phyloP scores from a whole-genome alignment of 2,329 filamentous ascomycete species.

The Pseudocercospora fuligena region DNA sequence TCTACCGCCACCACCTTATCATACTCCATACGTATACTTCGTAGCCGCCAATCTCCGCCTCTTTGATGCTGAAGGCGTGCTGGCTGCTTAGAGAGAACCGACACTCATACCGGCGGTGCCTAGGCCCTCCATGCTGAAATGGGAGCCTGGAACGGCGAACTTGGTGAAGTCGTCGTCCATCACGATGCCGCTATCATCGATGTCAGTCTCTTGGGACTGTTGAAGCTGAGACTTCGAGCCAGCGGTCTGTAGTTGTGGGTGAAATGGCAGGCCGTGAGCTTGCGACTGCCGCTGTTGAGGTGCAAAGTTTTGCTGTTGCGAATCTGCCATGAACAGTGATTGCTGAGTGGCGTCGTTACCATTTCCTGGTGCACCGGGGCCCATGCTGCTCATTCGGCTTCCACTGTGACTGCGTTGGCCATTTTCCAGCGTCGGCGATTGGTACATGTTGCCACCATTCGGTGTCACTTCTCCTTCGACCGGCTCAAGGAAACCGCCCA shows the following conservation, averaged over 20 bases:
- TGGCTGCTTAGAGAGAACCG: constrained; percentile 17
- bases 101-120: constrained; percentile 24
- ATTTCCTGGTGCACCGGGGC: constrained; percentile 29
- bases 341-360: constrained; percentile 25
- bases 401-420: constrained; percentile 35
- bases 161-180: constrained; percentile 42
- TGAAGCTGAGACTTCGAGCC: constrained; percentile 23
- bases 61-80: background rate
- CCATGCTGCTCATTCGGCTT: constrained; percentile 42
- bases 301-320: constrained; percentile 25
- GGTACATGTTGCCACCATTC: constrained; percentile 22
- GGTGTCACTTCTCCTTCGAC: constrained; percentile 15
- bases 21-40: constrained; percentile 19
- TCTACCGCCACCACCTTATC: constrained; percentile 13
- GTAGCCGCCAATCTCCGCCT: constrained; percentile 13
- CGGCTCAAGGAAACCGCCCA: constrained; percentile 80
- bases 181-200: constrained; percentile 46
- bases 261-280: constrained; percentile 24
- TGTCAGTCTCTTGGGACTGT: constrained; percentile 36
- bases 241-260: constrained; percentile 12
- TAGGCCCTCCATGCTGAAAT: constrained; percentile 25
- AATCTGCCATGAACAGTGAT: constrained; percentile 28
- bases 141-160: constrained; percentile 14
- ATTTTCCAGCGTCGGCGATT: constrained; percentile 34
- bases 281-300: constrained; percentile 29